These are phyloP conservation scores for Vickermania ingenoplastis DNA, from an alignment of 208 protist species.

Conservation along the genomic window DNA sequence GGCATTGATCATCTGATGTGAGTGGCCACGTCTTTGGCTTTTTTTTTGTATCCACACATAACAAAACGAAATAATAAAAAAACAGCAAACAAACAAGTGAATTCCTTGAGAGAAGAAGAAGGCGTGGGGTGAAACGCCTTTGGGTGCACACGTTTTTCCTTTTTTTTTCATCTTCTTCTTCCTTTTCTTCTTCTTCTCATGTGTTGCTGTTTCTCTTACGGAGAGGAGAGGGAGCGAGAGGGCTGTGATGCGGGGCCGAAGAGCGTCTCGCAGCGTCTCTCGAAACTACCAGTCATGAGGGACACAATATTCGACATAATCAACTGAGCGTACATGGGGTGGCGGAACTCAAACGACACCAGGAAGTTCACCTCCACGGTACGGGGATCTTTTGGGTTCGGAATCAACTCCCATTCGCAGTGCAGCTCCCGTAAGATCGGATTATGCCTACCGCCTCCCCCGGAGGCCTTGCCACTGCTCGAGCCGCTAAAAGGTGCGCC, in stretches of 20 bases:
- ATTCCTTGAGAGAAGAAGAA: no score
- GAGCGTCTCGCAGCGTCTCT: slow-evolving; percentile 56
- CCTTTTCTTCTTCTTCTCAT: no score
- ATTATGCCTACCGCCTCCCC: no score
- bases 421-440: slow-evolving; percentile 36
- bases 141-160: background rate
- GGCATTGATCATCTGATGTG: no score
- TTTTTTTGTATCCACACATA: no score
- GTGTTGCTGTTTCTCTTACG: background rate
- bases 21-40: no score
- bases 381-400: slow-evolving; percentile 24
- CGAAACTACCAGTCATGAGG: slow-evolving; percentile 74
- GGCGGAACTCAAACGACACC: slow-evolving; percentile 71
- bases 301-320: slow-evolving; percentile 71
- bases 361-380: slow-evolving; percentile 62
- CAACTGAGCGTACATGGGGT: slow-evolving; percentile 57
- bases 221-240: slow-evolving; percentile 23
- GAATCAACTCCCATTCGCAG: slow-evolving; percentile 66
- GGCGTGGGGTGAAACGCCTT: no score
- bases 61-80: no score
- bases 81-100: no score
- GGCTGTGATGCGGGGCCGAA: slow-evolving; percentile 52
- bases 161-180: background rate
- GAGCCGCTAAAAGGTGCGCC: background rate
- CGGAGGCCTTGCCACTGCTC: no score